These are phyloP conservation scores for Kuraishia piskuri DNA, from an alignment of 805 yeast genomes.

Conservation along the genomic window DNA sequence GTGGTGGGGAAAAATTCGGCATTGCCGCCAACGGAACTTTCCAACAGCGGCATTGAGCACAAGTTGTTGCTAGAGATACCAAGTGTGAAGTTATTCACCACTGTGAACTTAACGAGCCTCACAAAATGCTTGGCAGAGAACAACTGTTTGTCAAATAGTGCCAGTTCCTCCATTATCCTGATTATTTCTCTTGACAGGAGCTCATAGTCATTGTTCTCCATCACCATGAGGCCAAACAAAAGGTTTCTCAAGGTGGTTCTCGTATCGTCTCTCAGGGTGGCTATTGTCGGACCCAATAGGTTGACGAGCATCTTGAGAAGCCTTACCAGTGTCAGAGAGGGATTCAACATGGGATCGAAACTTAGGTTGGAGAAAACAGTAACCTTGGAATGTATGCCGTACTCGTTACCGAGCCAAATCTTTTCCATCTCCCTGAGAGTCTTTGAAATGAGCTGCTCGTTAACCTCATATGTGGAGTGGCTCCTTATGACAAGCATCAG, in stretches of 20 bases:
- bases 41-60: slow-evolving; percentile 15
- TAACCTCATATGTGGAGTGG: slow-evolving; percentile 26
- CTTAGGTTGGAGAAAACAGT: slow-evolving; percentile 42
- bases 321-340: slow-evolving; percentile 33
- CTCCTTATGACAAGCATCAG: slow-evolving; percentile 46
- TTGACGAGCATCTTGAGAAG: slow-evolving; percentile 37
- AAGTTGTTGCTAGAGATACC: slow-evolving; percentile 19
- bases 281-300: slow-evolving; percentile 50
- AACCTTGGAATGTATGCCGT: slow-evolving; percentile 35
- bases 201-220: slow-evolving; percentile 23
- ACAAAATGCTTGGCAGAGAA: slow-evolving; percentile 22
- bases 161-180: slow-evolving; percentile 34
- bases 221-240: slow-evolving; percentile 27
- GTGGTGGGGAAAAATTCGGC: slow-evolving; percentile 23
- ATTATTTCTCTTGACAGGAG: slow-evolving; percentile 28
- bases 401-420: slow-evolving; percentile 37
- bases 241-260: slow-evolving; percentile 27
- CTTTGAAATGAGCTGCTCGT: slow-evolving; percentile 27
- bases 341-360: slow-evolving; percentile 28
- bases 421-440: slow-evolving; percentile 31
- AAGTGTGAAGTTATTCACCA: slow-evolving; percentile 24
- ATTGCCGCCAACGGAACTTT: slow-evolving; percentile 11
- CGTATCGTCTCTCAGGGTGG: slow-evolving; percentile 19
- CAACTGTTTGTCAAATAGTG: slow-evolving; percentile 33
- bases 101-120: slow-evolving; percentile 19